phyloP scores from a whole-genome alignment of 2,329 filamentous ascomycete species.

The Lecanoromycetidae sp. region DNA sequence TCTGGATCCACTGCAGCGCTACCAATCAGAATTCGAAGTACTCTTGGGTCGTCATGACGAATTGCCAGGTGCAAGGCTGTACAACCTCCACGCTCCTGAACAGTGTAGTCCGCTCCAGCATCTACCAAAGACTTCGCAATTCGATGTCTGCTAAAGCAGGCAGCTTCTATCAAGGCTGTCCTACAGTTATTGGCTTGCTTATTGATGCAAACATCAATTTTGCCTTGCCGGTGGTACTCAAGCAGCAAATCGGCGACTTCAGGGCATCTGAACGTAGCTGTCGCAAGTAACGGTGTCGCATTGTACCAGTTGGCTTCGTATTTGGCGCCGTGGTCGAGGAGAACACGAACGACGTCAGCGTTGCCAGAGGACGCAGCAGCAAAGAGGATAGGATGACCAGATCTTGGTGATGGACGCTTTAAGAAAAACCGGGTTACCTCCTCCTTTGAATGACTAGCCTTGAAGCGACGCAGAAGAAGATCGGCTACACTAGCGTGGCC shows the following conservation, averaged over 20 bases:
- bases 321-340: constrained; percentile 5
- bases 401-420: constrained; percentile 4
- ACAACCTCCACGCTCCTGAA: background rate
- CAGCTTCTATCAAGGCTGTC: constrained; percentile 5
- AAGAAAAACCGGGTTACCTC: background rate
- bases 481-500: constrained; percentile 10
- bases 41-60: background rate
- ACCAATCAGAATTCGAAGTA: background rate
- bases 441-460: background rate
- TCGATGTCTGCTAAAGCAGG: background rate
- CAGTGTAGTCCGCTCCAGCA: background rate
- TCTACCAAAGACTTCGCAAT: background rate
- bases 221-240: background rate
- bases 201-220: constrained; percentile 5
- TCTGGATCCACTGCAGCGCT: background rate
- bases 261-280: constrained; percentile 3
- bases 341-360: background rate
- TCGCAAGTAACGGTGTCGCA: constrained; percentile 6
- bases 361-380: constrained; percentile 6
- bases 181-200: background rate
- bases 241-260: constrained; percentile 4
- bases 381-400: constrained; percentile 8
- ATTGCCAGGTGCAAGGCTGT: background rate
- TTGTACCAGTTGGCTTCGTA: constrained; percentile 11
- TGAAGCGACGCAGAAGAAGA: constrained; percentile 4